phyloP scores from a whole-genome alignment of 257 asterid genomes.

The Parsonsia alboflavescens region DNA sequence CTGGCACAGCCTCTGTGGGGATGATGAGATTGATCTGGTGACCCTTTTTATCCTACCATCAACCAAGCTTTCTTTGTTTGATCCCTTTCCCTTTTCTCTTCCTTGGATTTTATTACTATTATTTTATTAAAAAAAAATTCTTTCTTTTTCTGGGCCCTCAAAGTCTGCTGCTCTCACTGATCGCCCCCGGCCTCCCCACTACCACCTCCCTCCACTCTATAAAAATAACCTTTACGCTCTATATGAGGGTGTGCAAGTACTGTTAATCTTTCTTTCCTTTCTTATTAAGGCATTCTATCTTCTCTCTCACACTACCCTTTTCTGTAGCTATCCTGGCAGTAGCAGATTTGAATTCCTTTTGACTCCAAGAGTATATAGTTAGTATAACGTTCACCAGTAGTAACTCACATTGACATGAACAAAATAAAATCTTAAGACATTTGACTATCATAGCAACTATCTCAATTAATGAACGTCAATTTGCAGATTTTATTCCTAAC shows the following conservation, averaged over 20 bases:
- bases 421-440: background rate
- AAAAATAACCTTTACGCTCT: slow-evolving; percentile 4
- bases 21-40: slow-evolving; percentile 5
- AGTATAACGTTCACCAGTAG: no score
- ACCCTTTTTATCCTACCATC: slow-evolving; percentile 43
- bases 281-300: slow-evolving; percentile 61
- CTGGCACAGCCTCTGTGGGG: slow-evolving; percentile 10
- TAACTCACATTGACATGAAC: background rate
- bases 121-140: slow-evolving; percentile 26
- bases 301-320: slow-evolving; percentile 42
- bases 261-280: slow-evolving; percentile 52
- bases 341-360: background rate
- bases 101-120: slow-evolving; percentile 27
- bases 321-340: slow-evolving; percentile 31
- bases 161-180: slow-evolving; percentile 11
- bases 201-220: slow-evolving; percentile 23
- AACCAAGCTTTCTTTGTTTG: slow-evolving; percentile 16
- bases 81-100: slow-evolving; percentile 16
- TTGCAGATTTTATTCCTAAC: no score
- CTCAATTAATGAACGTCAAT: background rate
- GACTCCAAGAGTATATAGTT: background rate
- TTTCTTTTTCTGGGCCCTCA: slow-evolving; percentile 27
- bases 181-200: slow-evolving; percentile 2
- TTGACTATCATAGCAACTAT: background rate
- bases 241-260: slow-evolving; percentile 43